Base-by-base conservation (phyloP, 192 early-diverging fungal genomes). In the Entomortierella beljakovae region DNA sequence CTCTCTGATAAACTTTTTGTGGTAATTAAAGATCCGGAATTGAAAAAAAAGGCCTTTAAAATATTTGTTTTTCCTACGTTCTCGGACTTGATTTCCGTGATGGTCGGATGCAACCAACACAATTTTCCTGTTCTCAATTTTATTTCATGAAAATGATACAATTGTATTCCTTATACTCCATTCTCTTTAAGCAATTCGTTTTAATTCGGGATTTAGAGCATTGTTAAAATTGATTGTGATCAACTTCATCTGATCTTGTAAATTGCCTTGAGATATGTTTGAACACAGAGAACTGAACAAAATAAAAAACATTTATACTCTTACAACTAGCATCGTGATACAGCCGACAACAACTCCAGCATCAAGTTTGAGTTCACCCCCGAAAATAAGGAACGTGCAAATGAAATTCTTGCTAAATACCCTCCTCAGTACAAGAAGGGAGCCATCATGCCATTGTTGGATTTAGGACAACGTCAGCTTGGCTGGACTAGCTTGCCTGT, bases 361-460 rank as follows among this genome's bases (percentile, higher is more conserved):
- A 82, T 96, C 65, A 86, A 87, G 26, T 99, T 99, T 70, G 92
- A 94, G 80, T 97, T 98, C 82, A 89, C 86, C 43, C 33, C 89
- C 3, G 92, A 94, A 57, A 96, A 93, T 86, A 68, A 88, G 66
- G 82, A 89, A 62, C 88, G 94, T 26, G 95, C 95, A 20, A 75
- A 90, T 57, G 93, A 91, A 68, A 96, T 99, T 49, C 85, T 99
- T 46, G 90, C 88, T 61, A 96, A 96, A 76, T 99, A 98, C 75
- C 98, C 98, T 56, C 87, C 94, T 42, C 96, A 99, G 82, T 99
- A 99, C 88, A 98, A 98, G 84, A 98, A 98, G 91, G 95, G 90
- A 15, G 97, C 97, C 35, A 92, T 94, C 80, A 96, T 97, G 82
- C 97, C 97, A 15, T 86, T 99, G 33, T 87, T 99, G 57, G 95